Base-by-base conservation (phyloP, 2,329 filamentous ascomycete genomes). In the Lachnellula suecica region DNA sequence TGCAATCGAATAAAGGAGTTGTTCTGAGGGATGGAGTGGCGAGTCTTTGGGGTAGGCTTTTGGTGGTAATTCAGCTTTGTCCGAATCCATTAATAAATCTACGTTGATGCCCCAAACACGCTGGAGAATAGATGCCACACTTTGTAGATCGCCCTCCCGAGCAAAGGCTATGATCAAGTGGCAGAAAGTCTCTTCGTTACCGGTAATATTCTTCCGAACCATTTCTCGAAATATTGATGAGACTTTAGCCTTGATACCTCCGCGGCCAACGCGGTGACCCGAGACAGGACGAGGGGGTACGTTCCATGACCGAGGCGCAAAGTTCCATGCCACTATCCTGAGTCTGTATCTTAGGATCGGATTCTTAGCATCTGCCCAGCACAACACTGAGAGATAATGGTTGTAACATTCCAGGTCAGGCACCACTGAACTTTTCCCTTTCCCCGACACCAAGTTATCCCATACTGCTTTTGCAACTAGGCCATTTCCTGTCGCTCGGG, bases 1-100 rank as follows among this genome's bases (percentile, higher is more conserved):
- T 5, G 86, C 85, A n/a, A 92, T 71, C 8, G 85, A 79, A 49
- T 81, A 74, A 20, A 93, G 74, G 0, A 92, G 73, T 2, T 73
- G 71, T 7, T 67, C 57, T 0, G 79, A 82, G 2, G 89, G 89
- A 46, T 74, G 72, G 27, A 87, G 67, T 7, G 81, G 77, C 1
- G 81, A 85, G 24, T 75, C 72, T 1, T 59, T 62, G 1, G 72
- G 65, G 40, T 81, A 76, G 1, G 64, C 22, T 19, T 54, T 62
- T 5, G 61, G 25, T 64, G 72, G n/a, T 73, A 70, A 15, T 54
- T 7, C 54, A 17, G 9, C 52, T 0, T 64, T 57, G 3, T 45
- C 13, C 11, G 37, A 34, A 4, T 19, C 45, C 20, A 56, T 43
- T 11, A 64, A 9, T 6, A n/a, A 44, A 7, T 53, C 49, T 2